Evolutionary conservation across 345 rosid species (phyloP).

Genomic region (Carallia pectinifolia): DNA sequence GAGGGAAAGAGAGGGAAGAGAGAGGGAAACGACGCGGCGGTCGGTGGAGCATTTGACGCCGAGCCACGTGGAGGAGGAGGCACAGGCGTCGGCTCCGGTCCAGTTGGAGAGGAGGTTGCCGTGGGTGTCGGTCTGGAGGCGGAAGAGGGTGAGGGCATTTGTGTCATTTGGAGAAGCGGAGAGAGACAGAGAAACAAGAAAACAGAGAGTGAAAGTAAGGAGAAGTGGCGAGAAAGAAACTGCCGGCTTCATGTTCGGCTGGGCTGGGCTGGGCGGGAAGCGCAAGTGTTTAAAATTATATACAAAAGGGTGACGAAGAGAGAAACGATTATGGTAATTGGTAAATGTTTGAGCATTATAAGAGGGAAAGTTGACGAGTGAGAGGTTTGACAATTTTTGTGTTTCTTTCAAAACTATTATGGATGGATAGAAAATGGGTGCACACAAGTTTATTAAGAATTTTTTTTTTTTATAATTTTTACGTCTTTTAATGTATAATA

Average conservation of each 20-base stretch:
- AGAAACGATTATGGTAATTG: not conserved
- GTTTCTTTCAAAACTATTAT: too few species aligned
- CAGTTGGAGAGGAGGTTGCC: slow-evolving; percentile 77
- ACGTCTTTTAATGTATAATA: too few species aligned
- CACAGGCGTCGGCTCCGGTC: slow-evolving; percentile 70
- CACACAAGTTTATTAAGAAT: too few species aligned
- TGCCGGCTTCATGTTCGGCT: slow-evolving; percentile 28
- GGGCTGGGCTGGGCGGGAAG: slow-evolving; percentile 46
- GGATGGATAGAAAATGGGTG: too few species aligned
- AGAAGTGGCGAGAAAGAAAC: slow-evolving; percentile 3
- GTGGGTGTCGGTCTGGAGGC: slow-evolving; percentile 74
- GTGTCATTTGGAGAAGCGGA: slow-evolving; percentile 56
- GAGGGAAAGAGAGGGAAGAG: slow-evolving; percentile 67
- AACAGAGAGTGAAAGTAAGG: slow-evolving; percentile 10
- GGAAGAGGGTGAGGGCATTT: slow-evolving; percentile 68
- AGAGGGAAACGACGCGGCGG: slow-evolving; percentile 48
- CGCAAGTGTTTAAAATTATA: not conserved
- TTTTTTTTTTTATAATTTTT: too few species aligned
- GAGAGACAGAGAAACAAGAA: slow-evolving; percentile 3
- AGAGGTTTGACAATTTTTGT: too few species aligned
- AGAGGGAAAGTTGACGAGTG: not conserved
- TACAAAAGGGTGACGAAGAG: not conserved
- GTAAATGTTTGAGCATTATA: slow-evolving; percentile 5
- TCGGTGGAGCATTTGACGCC: slow-evolving; percentile 74
- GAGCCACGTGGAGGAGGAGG: slow-evolving; percentile 46